Evolutionary conservation across 805 yeast genomes (phyloP), one percentile per base, ranked within the genome.

Genomic region (Candida manassasensis): DNA sequence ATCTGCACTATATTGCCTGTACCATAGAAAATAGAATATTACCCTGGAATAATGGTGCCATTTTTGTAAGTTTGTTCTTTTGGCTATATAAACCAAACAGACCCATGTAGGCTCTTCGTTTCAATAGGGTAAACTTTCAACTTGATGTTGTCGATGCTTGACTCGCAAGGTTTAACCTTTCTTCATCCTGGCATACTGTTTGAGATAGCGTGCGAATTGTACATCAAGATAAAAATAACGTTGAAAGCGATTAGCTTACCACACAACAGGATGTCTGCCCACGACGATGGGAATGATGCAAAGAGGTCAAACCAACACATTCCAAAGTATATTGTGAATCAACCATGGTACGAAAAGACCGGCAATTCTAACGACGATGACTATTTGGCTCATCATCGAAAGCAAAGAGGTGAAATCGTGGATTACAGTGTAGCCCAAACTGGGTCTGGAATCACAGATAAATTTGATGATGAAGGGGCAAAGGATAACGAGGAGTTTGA

Each of bases 401-500:
- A 61, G 27, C 72, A 62, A 0, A 48, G 58, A 1, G 57, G 57
- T 3, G 71, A 61, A 33, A 52, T 59, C 30, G 37, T 51, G 1
- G 71, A 69, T 48, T 69, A 75, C 43, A 65, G 76, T 39, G 73
- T 68, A 39, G 73, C 88, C 0, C 62, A 66, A 37, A 52, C 63
- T 4, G 88, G 87, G 0, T 35, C 43, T 1, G 87, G 87, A 6
- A 79, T 81, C 21, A 42, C 47, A 1, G 84, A 81, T 56, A 65
- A 60, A 19, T 52, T 65, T 26, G 50, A 36, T 27, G 34, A 39
- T 9, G 45, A 43, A 4, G 47, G 52, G 3, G 50, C 57, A 9
- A 52, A 55, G 5, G 53, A 57, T 30, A 59, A 50, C 2, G 61
- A 57, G 18, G 73, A 70, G 30, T 85, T 79, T 71, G 94, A 84